A percentile compares a stretch with the other conserved stretches of the same genome.
These are phyloP conservation scores for Agaricales sp. DNA, from an alignment of 1,284 basidiomycete genomes.

Conservation along the genomic window DNA sequence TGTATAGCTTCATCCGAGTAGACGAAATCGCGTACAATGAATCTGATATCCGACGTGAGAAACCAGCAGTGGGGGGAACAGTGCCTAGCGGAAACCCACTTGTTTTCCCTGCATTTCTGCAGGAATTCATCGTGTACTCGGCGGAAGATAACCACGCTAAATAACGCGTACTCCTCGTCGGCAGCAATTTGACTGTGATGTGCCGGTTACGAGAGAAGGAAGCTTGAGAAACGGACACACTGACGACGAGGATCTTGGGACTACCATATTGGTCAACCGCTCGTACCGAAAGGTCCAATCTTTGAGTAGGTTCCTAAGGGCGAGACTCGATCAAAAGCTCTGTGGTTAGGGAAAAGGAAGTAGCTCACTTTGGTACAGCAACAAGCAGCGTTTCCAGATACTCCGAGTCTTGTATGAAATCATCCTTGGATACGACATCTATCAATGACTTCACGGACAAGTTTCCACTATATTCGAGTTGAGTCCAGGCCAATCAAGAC, in stretches of 20 bases:
- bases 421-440: conserved; percentile 77
- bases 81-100: conserved; percentile 36
- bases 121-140: conserved; percentile 88
- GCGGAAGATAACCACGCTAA: conserved; percentile 85
- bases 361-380: conserved; percentile 83
- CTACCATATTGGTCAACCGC: conserved; percentile 81
- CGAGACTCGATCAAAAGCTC: conserved; percentile 16
- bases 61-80: conserved; percentile 5
- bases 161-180: conserved; percentile 88
- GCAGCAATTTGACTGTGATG: conserved; percentile 48
- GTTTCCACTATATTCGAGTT: conserved; percentile 62
- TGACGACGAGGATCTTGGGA: conserved; percentile 88
- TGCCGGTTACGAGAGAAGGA: conserved; percentile 8
- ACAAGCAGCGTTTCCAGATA: conserved; percentile 91
- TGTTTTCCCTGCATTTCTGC: conserved; percentile 93
- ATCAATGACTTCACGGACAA: conserved; percentile 82
- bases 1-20: conserved; percentile 82
- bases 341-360: conserved; percentile 8
- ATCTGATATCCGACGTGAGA: conserved; percentile 41
- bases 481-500: conserved; percentile 8
- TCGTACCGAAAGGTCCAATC: conserved; percentile 92
- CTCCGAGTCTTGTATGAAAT: conserved; percentile 84
- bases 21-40: conserved; percentile 89
- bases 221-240: conserved; percentile 17
- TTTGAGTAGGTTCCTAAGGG: conserved; percentile 65